Conservation (phyloP, 805 yeast species). For the Candida pseudofarinosa region DNA sequence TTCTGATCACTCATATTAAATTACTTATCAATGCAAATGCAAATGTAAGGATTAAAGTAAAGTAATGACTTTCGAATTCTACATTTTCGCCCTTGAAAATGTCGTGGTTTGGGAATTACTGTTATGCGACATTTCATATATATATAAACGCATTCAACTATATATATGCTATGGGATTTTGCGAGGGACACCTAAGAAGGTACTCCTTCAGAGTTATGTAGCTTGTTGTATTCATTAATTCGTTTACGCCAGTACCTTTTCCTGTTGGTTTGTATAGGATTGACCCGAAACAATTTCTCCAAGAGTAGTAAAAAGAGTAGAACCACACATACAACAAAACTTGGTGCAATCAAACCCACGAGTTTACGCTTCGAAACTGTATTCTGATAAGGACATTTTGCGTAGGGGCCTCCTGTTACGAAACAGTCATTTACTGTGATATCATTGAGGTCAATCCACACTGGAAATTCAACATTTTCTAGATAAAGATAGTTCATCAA, state of each 20-base stretch:
- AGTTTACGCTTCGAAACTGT: slow-evolving; percentile 53
- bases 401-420: slow-evolving; percentile 78
- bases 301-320: slow-evolving; percentile 48
- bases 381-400: slow-evolving; percentile 72
- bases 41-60: too few relatives aligned
- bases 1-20: slow-evolving; percentile 36
- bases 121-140: background rate
- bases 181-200: slow-evolving; percentile 72
- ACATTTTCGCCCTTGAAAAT: slow-evolving; percentile 3
- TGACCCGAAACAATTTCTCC: slow-evolving; percentile 49
- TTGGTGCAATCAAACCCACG: slow-evolving; percentile 62
- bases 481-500: slow-evolving; percentile 24
- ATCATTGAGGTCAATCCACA: slow-evolving; percentile 84
- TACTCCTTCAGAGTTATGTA: slow-evolving; percentile 78
- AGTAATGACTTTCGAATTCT: background rate
- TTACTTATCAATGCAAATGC: background rate
- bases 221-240: slow-evolving; percentile 50
- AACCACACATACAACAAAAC: slow-evolving; percentile 53
- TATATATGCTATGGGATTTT: background rate
- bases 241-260: slow-evolving; percentile 60
- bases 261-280: slow-evolving; percentile 70
- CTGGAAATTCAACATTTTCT: slow-evolving; percentile 26
- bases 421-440: slow-evolving; percentile 72
- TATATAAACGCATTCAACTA: background rate
- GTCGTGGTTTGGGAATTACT: background rate